Evolutionary conservation across 1,139 yeast species (phyloP).

Genomic region (Lodderomyces oxycetoniae): DNA sequence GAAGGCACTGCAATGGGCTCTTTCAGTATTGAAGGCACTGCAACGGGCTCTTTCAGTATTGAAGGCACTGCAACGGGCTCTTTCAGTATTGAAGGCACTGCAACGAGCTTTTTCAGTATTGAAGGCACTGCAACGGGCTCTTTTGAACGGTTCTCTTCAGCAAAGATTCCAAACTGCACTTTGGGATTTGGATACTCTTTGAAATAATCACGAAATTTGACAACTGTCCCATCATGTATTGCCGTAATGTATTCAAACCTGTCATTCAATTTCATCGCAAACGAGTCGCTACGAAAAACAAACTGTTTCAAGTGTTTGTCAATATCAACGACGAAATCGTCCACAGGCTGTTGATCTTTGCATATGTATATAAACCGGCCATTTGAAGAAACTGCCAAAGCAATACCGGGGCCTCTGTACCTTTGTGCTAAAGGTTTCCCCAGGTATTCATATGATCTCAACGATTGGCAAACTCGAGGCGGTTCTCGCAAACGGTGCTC

Average conservation of each 20-base stretch:
- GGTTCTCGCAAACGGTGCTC: constrained; percentile 1
- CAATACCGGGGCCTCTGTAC: background rate
- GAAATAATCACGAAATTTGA: constrained; percentile 12
- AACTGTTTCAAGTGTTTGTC: constrained; percentile 10
- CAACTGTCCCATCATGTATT: constrained; percentile 11
- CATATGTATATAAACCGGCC: constrained; percentile 10
- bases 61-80: too few relatives aligned
- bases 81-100: too few relatives aligned
- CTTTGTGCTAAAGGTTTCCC: constrained; percentile 3
- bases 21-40: too few relatives aligned
- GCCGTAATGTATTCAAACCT: constrained; percentile 10
- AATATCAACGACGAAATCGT: constrained; percentile 10
- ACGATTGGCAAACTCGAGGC: constrained; percentile 4
- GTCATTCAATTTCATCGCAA: constrained; percentile 10
- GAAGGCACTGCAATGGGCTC: too few relatives aligned
- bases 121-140: too few relatives aligned
- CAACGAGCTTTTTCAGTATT: too few relatives aligned
- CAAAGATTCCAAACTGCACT: constrained; percentile 8
- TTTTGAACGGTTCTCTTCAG: constrained; percentile 3
- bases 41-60: too few relatives aligned
- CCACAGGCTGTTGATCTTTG: constrained; percentile 2
- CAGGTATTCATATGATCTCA: constrained; percentile 7
- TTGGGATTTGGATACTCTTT: constrained; percentile 9
- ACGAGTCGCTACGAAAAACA: constrained; percentile 9
- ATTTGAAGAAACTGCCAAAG: constrained; percentile 11